Evolutionary conservation across 225 moss, liverwort and hornwort genomes (phyloP).

Genomic region (Polytrichum formosum): DNA sequence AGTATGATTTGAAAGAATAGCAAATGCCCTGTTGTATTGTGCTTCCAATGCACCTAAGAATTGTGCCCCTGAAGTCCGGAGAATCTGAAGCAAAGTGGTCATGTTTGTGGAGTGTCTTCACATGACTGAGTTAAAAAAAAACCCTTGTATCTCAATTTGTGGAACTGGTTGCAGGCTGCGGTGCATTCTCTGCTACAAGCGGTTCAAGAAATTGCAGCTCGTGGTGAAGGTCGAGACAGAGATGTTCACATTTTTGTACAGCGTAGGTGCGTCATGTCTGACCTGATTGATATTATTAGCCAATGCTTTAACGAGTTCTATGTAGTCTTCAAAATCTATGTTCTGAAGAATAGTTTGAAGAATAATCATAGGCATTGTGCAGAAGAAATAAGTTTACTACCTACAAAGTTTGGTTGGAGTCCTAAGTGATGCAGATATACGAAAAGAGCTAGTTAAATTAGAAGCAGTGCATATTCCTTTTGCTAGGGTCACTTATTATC

Average conservation of each 20-base stretch:
- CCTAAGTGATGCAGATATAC: neutral
- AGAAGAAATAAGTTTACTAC: no score
- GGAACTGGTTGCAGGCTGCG: constrained; percentile 44
- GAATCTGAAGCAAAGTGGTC: neutral
- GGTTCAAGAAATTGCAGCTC: constrained; percentile 55
- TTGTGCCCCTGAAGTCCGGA: no score
- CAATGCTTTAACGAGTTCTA: neutral
- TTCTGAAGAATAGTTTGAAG: neutral
- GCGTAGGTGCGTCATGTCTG: constrained; percentile 45
- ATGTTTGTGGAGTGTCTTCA: neutral
- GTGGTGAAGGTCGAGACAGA: constrained; percentile 62
- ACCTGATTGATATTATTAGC: neutral
- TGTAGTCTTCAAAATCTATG: neutral
- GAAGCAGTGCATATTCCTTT: neutral
- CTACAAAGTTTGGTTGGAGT: neutral
- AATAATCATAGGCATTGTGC: no score
- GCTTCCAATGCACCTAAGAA: no score
- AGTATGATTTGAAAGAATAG: no score
- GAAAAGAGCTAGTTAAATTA: neutral
- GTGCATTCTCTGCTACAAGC: constrained; percentile 62
- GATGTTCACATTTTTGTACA: constrained; percentile 55
- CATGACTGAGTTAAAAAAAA: neutral
- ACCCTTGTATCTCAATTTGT: neutral
- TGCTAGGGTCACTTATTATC: neutral
- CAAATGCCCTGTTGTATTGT: no score